phyloP scores from a whole-genome alignment of 495 filamentous ascomycete genomes.

The Trichoderma gamsii region DNA sequence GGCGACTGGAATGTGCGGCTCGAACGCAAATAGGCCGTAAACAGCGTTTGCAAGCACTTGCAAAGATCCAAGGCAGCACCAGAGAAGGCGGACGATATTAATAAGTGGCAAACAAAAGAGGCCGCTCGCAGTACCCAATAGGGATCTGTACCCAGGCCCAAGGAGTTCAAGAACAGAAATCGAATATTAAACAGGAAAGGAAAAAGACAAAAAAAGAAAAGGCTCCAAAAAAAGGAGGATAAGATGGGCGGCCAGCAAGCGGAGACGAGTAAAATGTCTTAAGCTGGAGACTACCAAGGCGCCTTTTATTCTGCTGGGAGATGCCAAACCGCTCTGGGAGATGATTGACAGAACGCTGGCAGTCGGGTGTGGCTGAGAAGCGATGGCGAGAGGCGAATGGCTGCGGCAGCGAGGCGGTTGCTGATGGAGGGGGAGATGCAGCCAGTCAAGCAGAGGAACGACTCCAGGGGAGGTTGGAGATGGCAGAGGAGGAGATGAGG shows the following conservation, averaged over 20 bases:
- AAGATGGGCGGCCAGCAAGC: slow-evolving; percentile 13
- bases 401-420: background rate
- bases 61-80: background rate
- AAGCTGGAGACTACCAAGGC: background rate
- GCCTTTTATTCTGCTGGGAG: background rate
- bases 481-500: background rate
- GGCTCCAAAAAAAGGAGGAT: slow-evolving; percentile 10
- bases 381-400: background rate
- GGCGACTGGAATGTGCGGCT: background rate
- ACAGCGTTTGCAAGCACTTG: background rate
- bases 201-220: background rate
- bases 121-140: background rate
- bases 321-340: slow-evolving; percentile 6
- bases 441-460: background rate
- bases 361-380: background rate
- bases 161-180: background rate
- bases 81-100: background rate
- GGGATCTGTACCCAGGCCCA: background rate
- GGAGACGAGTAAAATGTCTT: slow-evolving; percentile 7
- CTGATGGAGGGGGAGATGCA: background rate
- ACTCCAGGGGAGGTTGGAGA: background rate
- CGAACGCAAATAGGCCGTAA: background rate
- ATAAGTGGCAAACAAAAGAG: background rate
- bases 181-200: background rate
- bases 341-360: background rate